Conservation (phyloP, 2,329 filamentous ascomycete species). For the Chaetoscypha palmicola region DNA sequence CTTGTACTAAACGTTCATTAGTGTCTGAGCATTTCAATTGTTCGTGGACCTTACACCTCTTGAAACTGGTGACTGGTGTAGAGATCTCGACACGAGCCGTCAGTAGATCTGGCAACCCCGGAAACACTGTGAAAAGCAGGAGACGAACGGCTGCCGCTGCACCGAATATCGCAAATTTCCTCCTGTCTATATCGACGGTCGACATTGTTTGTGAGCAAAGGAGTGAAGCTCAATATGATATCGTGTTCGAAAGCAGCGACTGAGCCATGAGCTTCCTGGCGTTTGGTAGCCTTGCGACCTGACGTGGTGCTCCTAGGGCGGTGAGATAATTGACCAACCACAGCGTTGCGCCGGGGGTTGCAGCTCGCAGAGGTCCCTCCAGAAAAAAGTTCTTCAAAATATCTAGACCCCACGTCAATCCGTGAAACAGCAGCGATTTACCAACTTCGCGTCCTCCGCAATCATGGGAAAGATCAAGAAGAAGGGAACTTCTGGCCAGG, state of each 20-base stretch:
- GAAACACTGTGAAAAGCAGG: conserved; percentile 72
- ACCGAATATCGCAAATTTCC: conserved; percentile 62
- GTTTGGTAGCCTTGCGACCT: neutral
- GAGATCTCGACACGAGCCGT: conserved; percentile 93
- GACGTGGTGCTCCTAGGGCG: conserved; percentile 8
- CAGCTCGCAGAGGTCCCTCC: neutral
- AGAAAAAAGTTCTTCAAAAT: conserved; percentile 33
- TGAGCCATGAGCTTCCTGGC: neutral
- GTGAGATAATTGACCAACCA: conserved; percentile 12
- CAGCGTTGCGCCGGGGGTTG: neutral
- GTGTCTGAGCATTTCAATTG: neutral
- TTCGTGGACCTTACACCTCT: conserved; percentile 61
- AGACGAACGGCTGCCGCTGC: conserved; percentile 74
- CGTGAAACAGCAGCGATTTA: conserved; percentile 12
- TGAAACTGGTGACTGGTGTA: conserved; percentile 96
- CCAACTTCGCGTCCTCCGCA: conserved; percentile 29
- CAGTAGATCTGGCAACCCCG: conserved; percentile 74
- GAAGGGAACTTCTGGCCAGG: conserved; percentile 80
- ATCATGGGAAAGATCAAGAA: conserved; percentile 76
- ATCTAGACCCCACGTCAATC: conserved; percentile 16
- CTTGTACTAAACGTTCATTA: conserved; percentile 60
- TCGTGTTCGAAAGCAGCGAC: neutral
- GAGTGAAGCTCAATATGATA: conserved; percentile 19
- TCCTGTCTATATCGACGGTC: conserved; percentile 47
- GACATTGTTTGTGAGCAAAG: conserved; percentile 11